Percentiles rank a stretch among this genome's conserved stretches.
These are phyloP conservation scores for Gossypium raimondii DNA, from an alignment of 345 rosid genomes.

Conservation along the genomic window DNA sequence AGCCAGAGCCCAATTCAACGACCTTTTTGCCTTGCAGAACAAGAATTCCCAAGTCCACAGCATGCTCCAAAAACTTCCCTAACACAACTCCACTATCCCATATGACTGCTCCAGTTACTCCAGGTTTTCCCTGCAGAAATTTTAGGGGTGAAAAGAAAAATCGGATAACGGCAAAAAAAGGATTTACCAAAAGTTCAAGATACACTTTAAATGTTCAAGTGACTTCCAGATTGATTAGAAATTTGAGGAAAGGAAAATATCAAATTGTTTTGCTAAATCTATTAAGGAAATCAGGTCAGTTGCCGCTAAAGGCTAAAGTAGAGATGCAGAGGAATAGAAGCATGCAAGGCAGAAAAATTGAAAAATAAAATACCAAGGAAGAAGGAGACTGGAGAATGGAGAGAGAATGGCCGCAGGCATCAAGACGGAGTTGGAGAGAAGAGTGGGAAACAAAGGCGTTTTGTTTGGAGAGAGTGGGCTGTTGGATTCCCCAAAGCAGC, in stretches of 20 bases:
- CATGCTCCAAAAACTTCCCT: slow-evolving; percentile 87
- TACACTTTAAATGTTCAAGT: too few relatives aligned
- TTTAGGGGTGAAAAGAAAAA: too few relatives aligned
- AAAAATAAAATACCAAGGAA: slow-evolving; percentile 47
- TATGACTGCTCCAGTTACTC: slow-evolving; percentile 90
- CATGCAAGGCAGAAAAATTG: slow-evolving; percentile 8
- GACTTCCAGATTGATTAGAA: too few relatives aligned
- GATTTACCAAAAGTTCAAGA: too few relatives aligned
- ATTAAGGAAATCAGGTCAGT: too few relatives aligned
- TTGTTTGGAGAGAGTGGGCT: slow-evolving; percentile 64
- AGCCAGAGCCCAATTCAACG: slow-evolving; percentile 85
- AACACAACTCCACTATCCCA: slow-evolving; percentile 92
- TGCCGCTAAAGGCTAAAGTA: too few relatives aligned
- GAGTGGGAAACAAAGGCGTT: slow-evolving; percentile 81
- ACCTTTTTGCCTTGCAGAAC: slow-evolving; percentile 67
- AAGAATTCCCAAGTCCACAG: slow-evolving; percentile 70
- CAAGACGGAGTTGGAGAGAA: slow-evolving; percentile 67
- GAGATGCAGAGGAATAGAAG: too few relatives aligned
- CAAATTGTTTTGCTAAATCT: too few relatives aligned
- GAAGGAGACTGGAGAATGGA: slow-evolving; percentile 87
- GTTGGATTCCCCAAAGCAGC: slow-evolving; percentile 88
- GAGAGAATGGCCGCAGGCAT: slow-evolving; percentile 86
- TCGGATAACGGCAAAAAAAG: too few relatives aligned
- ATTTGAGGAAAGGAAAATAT: too few relatives aligned
- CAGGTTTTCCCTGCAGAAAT: slow-evolving; percentile 54